Base-by-base conservation (phyloP, 805 yeast genomes). In the Hemisphaericaspora nanyangensis region DNA sequence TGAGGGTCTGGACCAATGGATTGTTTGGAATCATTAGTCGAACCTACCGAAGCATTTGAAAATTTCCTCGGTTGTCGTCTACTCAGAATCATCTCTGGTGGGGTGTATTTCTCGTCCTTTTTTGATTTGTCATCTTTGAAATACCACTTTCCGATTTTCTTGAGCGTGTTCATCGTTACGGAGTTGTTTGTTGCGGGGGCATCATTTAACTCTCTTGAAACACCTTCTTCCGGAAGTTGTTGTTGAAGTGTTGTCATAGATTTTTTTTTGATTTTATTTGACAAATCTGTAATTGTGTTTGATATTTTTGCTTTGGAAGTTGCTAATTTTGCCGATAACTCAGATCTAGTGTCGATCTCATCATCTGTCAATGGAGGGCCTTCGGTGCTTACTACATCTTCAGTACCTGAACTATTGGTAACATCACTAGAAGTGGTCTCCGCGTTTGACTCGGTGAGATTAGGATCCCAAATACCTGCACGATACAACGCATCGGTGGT, bases 401-500 rank as follows among this genome's bases (percentile, higher is more conserved):
- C 25, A 4, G n/a, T 15, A 7, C 13, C 24, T 3, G 17, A 12
- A 5, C 15, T 31, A 8, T 8, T 5, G 7, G 33, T 31, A 15
- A 24, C 12, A 2, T 22, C 18, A 5, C 17, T 20, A 4, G 33
- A 3, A 2, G 34, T 4, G 3, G 29, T 15, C 22, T 31, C 30
- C n/a, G 40, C 33, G 3, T 20, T 7, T 2, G 38, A 33, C 11
- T 6, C 15, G n/a, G 33, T 11, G 18, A 11, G 17, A 0, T 60
- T 40, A 17, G 69, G 68, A 46, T 83, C 89, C 98, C 98, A 91
- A 17, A 91, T 79, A 13, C 99, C 99, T 36, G 96, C 99, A 46
- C 96, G 75, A 58, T 80, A 93, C 11, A 87, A 60, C 46, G 87
- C 95, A 29, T 62, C 71, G 2, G 63, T 59, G 0, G 96, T 80